These are phyloP conservation scores for Tetrapisispora fleetii DNA, from an alignment of 805 yeast species.

Conservation along the genomic window DNA sequence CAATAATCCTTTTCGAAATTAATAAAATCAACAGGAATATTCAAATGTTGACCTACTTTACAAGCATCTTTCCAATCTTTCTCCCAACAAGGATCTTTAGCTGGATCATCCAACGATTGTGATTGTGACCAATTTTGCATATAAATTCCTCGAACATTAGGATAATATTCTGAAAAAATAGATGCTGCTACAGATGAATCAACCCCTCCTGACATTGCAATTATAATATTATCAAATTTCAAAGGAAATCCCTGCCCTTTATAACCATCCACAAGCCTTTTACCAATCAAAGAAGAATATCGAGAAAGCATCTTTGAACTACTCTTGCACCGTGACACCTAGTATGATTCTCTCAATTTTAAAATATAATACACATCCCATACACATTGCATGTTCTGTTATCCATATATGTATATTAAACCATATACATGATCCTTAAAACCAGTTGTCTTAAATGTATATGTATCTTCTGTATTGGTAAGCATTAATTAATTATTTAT, in stretches of 20 bases:
- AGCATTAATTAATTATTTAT: background rate
- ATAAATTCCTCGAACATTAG: slow-evolving; percentile 68
- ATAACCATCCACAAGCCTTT: slow-evolving; percentile 10
- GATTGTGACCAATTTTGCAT: slow-evolving; percentile 84
- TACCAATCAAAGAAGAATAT: slow-evolving; percentile 5
- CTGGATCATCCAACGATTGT: slow-evolving; percentile 26
- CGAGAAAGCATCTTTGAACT: slow-evolving; percentile 5
- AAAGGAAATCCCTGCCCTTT: slow-evolving; percentile 31
- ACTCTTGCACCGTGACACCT: too few relatives aligned
- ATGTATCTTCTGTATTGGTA: too few relatives aligned
- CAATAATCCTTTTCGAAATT: slow-evolving; percentile 89
- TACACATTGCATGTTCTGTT: too few relatives aligned
- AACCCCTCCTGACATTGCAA: slow-evolving; percentile 96
- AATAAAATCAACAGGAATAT: slow-evolving; percentile 63
- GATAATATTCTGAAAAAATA: slow-evolving; percentile 42
- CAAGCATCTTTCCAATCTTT: slow-evolving; percentile 83
- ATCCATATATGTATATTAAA: too few relatives aligned
- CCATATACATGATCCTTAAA: too few relatives aligned
- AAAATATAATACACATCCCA: too few relatives aligned
- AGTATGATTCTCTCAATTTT: too few relatives aligned
- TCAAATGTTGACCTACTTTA: slow-evolving; percentile 46
- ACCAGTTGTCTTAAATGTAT: too few relatives aligned
- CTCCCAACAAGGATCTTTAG: slow-evolving; percentile 57
- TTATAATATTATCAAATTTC: slow-evolving; percentile 49
- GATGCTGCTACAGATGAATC: slow-evolving; percentile 89